Percentiles rank a stretch among this genome's conserved stretches.
phyloP scores from a whole-genome alignment of 495 filamentous ascomycete species.

The Clohesyomyces aquaticus region DNA sequence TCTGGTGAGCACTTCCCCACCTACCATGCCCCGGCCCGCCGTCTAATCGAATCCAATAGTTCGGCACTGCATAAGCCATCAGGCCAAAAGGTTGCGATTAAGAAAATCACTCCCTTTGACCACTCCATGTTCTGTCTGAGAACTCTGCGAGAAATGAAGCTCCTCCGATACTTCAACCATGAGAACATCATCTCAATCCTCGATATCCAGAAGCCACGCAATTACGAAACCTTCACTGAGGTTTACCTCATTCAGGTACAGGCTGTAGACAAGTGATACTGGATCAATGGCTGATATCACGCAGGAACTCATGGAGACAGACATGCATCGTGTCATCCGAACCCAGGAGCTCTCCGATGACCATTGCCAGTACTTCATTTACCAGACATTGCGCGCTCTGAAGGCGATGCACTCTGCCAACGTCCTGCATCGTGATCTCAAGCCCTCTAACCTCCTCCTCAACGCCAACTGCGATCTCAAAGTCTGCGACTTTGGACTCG shows the following conservation, averaged over 20 bases:
- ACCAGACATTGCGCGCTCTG: constrained; percentile 68
- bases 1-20: constrained; percentile 73
- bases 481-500: constrained; percentile 97
- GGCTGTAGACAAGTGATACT: constrained; percentile 24
- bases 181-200: constrained; percentile 99
- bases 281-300: constrained; percentile 8
- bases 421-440: constrained; percentile 93
- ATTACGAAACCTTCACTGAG: constrained; percentile 94
- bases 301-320: constrained; percentile 99
- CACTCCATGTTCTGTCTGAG: constrained; percentile 99
- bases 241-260: constrained; percentile 99
- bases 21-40: neutral
- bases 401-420: constrained; percentile 99
- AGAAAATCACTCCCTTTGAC: constrained; percentile 99
- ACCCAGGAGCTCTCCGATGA: constrained; percentile 87
- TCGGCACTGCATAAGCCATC: constrained; percentile 99
- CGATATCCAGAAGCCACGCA: constrained; percentile 96
- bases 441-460: constrained; percentile 94
- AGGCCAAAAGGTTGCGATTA: constrained; percentile 98
- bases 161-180: constrained; percentile 98
- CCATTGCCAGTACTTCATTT: constrained; percentile 58
- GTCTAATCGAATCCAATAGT: constrained; percentile 53
- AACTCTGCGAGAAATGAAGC: constrained; percentile 98
- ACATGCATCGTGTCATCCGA: constrained; percentile 99
- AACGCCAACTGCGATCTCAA: constrained; percentile 99